Base-by-base conservation (phyloP, 2,329 filamentous ascomycete species). In the Bipolaris bicolor region DNA sequence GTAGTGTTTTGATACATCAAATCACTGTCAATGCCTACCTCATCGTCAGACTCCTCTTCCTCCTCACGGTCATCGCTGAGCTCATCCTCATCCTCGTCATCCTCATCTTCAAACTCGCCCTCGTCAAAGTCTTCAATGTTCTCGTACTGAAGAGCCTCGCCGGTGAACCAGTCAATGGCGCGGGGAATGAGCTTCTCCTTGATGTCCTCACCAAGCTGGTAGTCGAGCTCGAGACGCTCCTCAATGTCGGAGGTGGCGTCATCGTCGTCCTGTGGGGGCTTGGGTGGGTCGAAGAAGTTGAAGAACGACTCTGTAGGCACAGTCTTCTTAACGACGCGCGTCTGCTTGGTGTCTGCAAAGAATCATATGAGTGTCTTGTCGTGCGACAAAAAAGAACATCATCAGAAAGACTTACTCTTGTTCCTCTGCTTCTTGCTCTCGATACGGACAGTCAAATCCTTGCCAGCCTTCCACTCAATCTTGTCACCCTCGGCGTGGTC, bases 401-500 rank as follows among this genome's bases (percentile, higher is more conserved):
- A 29, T 16, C 20, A 16, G 7, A 44, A 31, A 31, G 20, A 77
- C 87, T 82, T 84, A 99, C 95, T 98, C 88, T 98, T 99, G 83
- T 99, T 99, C 65, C 95, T 88, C 83, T 99, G 95, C 86, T 99
- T 99, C 88, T 99, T 99, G 85, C 92, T 96, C 85, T 99, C 95
- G 60, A 98, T 83, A 67, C 91, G 89, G 65, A 98, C 90, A 44
- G 95, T 99, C 69, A 99, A 83, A 75, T 99, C 95, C 80, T 96
- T 92, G 72, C 90, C 90, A 9, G 88, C 82, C 82, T 96, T 95
- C 95, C 95, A 99, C 70, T 97, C 90, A 73, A 99, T 96, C 85
- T 96, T 95, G 78, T 97, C 91, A 65, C 96, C 95, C 79, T 99
- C 94, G 56, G 96, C 95, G 76, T 99, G 95, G 77, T 99, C 95